These are phyloP conservation scores for Penicillium sp. DNA, from an alignment of 2,329 filamentous ascomycete species.

Conservation along the genomic window DNA sequence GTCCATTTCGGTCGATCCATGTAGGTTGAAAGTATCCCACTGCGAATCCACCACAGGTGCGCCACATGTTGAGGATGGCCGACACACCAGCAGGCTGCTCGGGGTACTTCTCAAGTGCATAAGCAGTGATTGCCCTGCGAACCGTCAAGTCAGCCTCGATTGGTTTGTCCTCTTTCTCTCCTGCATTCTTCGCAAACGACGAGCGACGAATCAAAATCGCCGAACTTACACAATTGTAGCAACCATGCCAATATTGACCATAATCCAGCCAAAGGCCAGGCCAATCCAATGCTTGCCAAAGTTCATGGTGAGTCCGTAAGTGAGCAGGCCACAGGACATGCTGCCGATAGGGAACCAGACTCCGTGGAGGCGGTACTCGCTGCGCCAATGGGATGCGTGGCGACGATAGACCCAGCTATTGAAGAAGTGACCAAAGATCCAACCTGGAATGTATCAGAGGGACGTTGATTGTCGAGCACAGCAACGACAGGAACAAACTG, in stretches of 20 bases:
- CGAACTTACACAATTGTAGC: conserved; percentile 34
- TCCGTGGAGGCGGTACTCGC: conserved; percentile 38
- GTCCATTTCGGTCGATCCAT: conserved; percentile 34
- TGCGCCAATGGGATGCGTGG: conserved; percentile 25
- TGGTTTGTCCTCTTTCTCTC: too few relatives aligned
- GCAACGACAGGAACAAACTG: conserved; percentile 7
- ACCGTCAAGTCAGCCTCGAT: conserved; percentile 2
- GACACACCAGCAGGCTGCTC: conserved; percentile 34
- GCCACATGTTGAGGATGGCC: conserved; percentile 41
- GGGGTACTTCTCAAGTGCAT: conserved; percentile 38
- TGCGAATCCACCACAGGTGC: conserved; percentile 39
- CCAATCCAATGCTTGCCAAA: conserved; percentile 38
- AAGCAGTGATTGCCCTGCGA: conserved; percentile 35
- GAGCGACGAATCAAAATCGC: too few relatives aligned
- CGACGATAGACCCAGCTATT: conserved; percentile 34
- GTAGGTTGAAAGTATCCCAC: conserved; percentile 40
- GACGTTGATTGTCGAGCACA: background rate
- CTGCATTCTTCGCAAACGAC: too few relatives aligned
- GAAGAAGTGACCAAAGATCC: conserved; percentile 36
- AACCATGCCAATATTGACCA: conserved; percentile 39
- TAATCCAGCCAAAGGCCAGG: conserved; percentile 38
- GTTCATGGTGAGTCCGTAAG: conserved; percentile 36
- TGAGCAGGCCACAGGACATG: conserved; percentile 33
- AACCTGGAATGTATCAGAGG: conserved; percentile 21
- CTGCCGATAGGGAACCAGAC: conserved; percentile 34